phyloP scores from a whole-genome alignment of 179 eudicot genomes.

The Drosera spatulata region DNA sequence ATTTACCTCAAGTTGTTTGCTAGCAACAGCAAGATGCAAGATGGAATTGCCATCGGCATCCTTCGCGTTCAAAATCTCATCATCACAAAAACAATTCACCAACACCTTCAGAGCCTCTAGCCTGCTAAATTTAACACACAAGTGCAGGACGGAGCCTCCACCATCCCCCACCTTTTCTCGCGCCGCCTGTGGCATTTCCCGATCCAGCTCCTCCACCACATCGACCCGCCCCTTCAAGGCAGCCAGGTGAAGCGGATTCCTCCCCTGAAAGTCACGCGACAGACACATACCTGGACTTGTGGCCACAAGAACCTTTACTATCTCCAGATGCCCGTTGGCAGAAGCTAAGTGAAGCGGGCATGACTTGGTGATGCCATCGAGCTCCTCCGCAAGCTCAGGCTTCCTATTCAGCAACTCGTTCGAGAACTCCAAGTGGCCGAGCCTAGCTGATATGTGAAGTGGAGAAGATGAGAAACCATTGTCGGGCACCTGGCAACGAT shows the following conservation, averaged over 20 bases:
- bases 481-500: no score
- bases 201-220: slow-evolving; percentile 24
- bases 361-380: slow-evolving; percentile 10
- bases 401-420: no score
- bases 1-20: slow-evolving; percentile 35
- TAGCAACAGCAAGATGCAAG: slow-evolving; percentile 33
- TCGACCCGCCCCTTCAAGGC: slow-evolving; percentile 23
- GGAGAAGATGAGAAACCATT: no score
- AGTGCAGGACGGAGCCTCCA: slow-evolving; percentile 25
- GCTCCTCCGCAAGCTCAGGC: slow-evolving; percentile 12
- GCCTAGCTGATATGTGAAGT: no score
- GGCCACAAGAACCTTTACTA: slow-evolving; percentile 14
- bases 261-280: slow-evolving; percentile 27
- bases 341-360: slow-evolving; percentile 38
- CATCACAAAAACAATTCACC: slow-evolving; percentile 18
- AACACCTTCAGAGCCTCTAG: slow-evolving; percentile 18
- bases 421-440: no score
- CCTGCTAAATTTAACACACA: slow-evolving; percentile 35
- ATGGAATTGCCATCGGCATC: slow-evolving; percentile 35
- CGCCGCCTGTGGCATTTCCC: slow-evolving; percentile 12
- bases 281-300: slow-evolving; percentile 24
- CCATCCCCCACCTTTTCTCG: slow-evolving; percentile 15
- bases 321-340: slow-evolving; percentile 25
- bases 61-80: slow-evolving; percentile 21
- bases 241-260: slow-evolving; percentile 42